Evolutionary conservation across 805 yeast species (phyloP), one percentile per base, ranked within the genome.

Genomic region (Metschnikowia noctiluminum): DNA sequence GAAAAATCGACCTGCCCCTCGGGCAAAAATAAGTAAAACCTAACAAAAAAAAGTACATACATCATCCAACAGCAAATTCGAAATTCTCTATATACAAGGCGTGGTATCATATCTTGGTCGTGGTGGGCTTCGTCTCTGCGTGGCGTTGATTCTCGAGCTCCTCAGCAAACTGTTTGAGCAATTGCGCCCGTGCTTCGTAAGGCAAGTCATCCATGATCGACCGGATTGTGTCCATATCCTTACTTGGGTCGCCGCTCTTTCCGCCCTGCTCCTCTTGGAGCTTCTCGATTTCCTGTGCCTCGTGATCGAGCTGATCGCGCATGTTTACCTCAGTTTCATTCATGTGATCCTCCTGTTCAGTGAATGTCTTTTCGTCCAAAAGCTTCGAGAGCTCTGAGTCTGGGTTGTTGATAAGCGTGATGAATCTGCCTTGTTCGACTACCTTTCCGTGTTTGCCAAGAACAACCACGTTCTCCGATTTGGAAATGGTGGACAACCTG

Each of bases 401-500:
- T 1, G 74, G 69, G 51, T 72, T 60, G 53, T 72, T 67, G 59
- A 68, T 71, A 50, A 73, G 64, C 35, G 68, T 69, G 15, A 70
- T 64, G 52, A 73, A 73, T 39, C 65, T 60, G 13, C 78, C 66
- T 42, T 63, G 64, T 48, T 73, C 77, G 9, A 71, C 69, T 2
- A 71, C 76, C 52, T 62, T 62, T 2, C 77, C 77, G 26, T 62
- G 54, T 50, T 71, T 71, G 9, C 76, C 77, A 35, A 73, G 61
- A 2, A 73, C 78, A 40, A 73, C 62, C 7, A 73, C 73, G 49
- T 67, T 65, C 43, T 73, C 77, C 2, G 77, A 71, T 46, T 73
- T 73, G 35, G 76, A 71, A 30, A 73, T 73, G 7, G 78, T 73
- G 1, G 76, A 71, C 38, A 73, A 62, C 45, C 78, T 60, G 54